Percentiles rank a stretch among this genome's conserved stretches.
These are phyloP conservation scores for Penicillium sp. DNA, from an alignment of 2,329 filamentous ascomycete genomes.

Conservation along the genomic window DNA sequence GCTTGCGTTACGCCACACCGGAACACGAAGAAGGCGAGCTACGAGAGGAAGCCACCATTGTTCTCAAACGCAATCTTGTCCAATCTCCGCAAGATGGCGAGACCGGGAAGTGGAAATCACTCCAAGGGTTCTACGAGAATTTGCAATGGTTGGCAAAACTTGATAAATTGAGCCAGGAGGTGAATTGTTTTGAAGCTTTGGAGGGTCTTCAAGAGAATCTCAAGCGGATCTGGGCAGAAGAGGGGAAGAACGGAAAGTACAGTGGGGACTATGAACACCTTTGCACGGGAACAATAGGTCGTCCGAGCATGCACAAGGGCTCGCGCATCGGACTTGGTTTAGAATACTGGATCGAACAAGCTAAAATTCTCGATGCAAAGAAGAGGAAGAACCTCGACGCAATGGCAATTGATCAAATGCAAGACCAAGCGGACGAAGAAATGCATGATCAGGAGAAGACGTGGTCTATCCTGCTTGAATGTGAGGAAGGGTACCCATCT, in stretches of 20 bases:
- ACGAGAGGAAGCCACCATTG: slow-evolving; percentile 43
- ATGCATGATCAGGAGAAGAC: slow-evolving; percentile 22
- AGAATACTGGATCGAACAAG: slow-evolving; percentile 44
- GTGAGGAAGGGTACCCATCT: slow-evolving; percentile 46
- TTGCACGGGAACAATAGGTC: slow-evolving; percentile 43
- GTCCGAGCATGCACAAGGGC: slow-evolving; percentile 41
- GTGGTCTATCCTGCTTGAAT: slow-evolving; percentile 43
- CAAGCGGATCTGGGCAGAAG: slow-evolving; percentile 44
- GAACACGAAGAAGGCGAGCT: slow-evolving; percentile 41
- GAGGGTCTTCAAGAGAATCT: slow-evolving; percentile 44
- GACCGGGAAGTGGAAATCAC: slow-evolving; percentile 34
- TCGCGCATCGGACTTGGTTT: slow-evolving; percentile 41
- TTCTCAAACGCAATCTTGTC: slow-evolving; percentile 42
- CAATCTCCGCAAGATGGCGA: slow-evolving; percentile 33
- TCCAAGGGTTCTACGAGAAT: slow-evolving; percentile 43
- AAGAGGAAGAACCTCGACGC: slow-evolving; percentile 24
- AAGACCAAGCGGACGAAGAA: slow-evolving; percentile 18
- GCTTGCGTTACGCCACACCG: slow-evolving; percentile 42
- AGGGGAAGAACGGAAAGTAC: slow-evolving; percentile 33
- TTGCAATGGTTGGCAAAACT: slow-evolving; percentile 45
- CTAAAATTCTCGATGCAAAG: slow-evolving; percentile 34
- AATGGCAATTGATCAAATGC: slow-evolving; percentile 33
- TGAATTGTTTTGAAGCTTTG: slow-evolving; percentile 49
- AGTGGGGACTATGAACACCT: slow-evolving; percentile 38
- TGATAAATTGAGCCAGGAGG: slow-evolving; percentile 44